Evolutionary conservation across 345 rosid species (phyloP).

Genomic region (Theobroma cacao): DNA sequence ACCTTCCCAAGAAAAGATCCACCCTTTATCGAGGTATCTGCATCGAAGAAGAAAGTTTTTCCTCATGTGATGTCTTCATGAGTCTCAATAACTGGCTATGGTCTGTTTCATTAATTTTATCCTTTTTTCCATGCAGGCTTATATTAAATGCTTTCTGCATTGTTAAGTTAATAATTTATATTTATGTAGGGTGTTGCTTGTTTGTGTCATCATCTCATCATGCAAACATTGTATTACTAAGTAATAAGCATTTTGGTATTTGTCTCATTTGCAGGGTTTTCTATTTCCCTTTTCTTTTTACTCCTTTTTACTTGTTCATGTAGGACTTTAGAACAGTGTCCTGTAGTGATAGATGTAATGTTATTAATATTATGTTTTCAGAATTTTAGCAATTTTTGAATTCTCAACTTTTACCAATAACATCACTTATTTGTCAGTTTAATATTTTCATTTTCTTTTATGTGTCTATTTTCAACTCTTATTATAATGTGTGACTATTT

Average conservation of each 20-base stretch:
- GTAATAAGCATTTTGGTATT: background rate
- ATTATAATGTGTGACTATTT: background rate
- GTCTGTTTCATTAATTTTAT: background rate
- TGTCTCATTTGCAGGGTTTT: background rate
- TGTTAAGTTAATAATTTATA: background rate
- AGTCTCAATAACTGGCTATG: background rate
- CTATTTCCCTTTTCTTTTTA: background rate
- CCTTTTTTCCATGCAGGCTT: background rate
- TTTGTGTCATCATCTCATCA: background rate
- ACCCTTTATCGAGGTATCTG: background rate
- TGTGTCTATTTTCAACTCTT: background rate
- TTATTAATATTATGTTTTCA: background rate
- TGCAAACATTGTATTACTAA: background rate
- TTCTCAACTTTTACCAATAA: background rate
- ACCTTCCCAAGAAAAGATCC: background rate
- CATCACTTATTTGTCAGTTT: background rate
- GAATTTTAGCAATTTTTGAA: background rate
- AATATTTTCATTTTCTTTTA: background rate
- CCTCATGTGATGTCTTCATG: background rate
- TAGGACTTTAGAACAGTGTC: background rate
- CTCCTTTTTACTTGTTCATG: background rate
- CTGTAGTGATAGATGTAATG: background rate
- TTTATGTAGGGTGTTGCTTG: background rate
- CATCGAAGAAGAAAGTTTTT: background rate
- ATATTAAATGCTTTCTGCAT: background rate